Base-by-base conservation (phyloP, 805 yeast species). In the Pichia eremophila region DNA sequence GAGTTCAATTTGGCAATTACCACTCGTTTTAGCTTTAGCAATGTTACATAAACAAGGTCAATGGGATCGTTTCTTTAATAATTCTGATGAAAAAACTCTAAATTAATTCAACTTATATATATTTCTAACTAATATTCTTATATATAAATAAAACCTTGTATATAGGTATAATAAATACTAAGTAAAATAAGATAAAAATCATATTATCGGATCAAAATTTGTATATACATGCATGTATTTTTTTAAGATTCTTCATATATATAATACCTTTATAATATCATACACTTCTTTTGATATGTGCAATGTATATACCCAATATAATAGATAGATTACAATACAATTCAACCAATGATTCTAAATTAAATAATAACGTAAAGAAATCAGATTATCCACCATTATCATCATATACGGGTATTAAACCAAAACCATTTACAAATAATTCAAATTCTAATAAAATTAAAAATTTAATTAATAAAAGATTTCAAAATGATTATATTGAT, bases 1-100 rank as follows among this genome's bases (percentile, higher is more conserved):
- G 95, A 87, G 95, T 38, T 84, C 95, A 28, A 96, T 93, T 1
- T 79, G 91, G 81, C 98, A 93, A 57, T 68, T 93, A 41, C 99
- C 99, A 0, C 90, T 85, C 0, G 83, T 95, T 15, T 69, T 93
- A 46, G 83, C 89, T 18, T 69, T 93, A 51, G 97, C 98, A 1
- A 91, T 93, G 89, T 63, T 93, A 45, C 98, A 93, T 65, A 93
- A 93, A 66, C 83, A 83, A 62, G 96, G 96, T 7, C 88, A 89
- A 62, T 91, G 97, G 97, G 95, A 89, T 60, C 74, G 85, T 71
- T 57, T 82, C 27, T 71, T 71, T 15, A 49, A 49, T 6, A 50
- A 54, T 5, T 64, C 58, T 12, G 58, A 62, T 18, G 60, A 64
- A 15, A 43, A 45, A 18, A 47, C 47, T 10, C 22, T 40, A 14